Percentiles rank a stretch among this genome's conserved stretches.
Conservation (phyloP, 1,139 yeast species). For the Pichia sp. region DNA sequence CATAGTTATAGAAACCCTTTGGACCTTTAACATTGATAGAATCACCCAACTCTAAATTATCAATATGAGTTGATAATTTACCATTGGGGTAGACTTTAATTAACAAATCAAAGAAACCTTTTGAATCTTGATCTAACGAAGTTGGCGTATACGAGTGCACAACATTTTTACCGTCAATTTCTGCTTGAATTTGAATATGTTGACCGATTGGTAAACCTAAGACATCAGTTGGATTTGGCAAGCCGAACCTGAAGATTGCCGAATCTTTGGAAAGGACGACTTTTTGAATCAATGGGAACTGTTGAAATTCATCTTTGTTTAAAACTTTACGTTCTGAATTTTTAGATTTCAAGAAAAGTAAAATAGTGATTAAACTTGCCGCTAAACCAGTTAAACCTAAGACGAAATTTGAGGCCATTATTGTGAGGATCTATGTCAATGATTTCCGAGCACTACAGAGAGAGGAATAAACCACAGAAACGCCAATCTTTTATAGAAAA, state of each 20-base stretch:
- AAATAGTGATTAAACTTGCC: slow-evolving; percentile 39
- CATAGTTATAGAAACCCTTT: slow-evolving; percentile 82
- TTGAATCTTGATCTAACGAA: slow-evolving; percentile 70
- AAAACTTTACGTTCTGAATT: slow-evolving; percentile 46
- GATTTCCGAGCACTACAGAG: no score
- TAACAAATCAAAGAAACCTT: slow-evolving; percentile 81
- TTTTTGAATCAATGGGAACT: slow-evolving; percentile 80
- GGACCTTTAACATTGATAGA: slow-evolving; percentile 80
- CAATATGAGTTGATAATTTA: slow-evolving; percentile 73
- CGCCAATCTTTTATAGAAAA: no score
- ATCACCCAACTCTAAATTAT: slow-evolving; percentile 63
- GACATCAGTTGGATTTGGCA: slow-evolving; percentile 67
- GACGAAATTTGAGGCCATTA: slow-evolving; percentile 2
- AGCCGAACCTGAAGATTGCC: slow-evolving; percentile 76
- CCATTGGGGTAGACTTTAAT: slow-evolving; percentile 93
- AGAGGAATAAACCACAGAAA: no score
- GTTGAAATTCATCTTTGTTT: slow-evolving; percentile 60
- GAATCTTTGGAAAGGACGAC: slow-evolving; percentile 75
- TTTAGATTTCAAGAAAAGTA: slow-evolving; percentile 33
- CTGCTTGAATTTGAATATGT: slow-evolving; percentile 75
- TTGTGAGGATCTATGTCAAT: not conserved
- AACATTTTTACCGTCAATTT: slow-evolving; percentile 72
- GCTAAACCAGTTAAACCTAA: slow-evolving; percentile 29
- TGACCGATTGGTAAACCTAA: slow-evolving; percentile 95
- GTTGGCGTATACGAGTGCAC: slow-evolving; percentile 93